A percentile compares a stretch with the other conserved stretches of the same genome.
These are phyloP conservation scores for Lenwebbia sp. DNA, from an alignment of 345 rosid species.

Conservation along the genomic window DNA sequence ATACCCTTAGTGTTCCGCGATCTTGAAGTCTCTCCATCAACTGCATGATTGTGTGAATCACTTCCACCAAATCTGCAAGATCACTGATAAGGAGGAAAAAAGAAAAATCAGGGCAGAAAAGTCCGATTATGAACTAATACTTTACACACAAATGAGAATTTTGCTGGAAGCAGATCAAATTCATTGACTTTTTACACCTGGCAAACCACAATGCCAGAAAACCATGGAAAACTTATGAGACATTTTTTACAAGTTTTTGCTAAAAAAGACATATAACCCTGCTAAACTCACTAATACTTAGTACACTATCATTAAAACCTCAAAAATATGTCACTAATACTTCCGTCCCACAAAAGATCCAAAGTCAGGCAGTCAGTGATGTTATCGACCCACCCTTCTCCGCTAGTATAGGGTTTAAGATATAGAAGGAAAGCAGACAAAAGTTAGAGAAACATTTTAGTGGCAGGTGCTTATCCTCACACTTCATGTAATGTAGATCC, in stretches of 20 bases:
- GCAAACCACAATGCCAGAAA: neutral
- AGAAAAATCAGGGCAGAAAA: neutral
- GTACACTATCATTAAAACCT: neutral
- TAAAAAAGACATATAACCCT: neutral
- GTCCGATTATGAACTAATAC: neutral
- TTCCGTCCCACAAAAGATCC: neutral
- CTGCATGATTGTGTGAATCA: conserved; percentile 43
- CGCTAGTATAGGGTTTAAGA: neutral
- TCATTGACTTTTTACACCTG: neutral
- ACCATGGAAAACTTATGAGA: neutral
- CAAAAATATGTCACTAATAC: neutral
- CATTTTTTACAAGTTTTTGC: neutral
- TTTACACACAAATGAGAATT: neutral
- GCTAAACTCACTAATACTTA: neutral
- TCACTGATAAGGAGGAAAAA: conserved; percentile 47
- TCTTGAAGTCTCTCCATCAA: conserved; percentile 90
- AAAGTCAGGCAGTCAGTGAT: neutral
- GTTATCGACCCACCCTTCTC: neutral
- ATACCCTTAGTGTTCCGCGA: conserved; percentile 89
- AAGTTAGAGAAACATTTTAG: neutral
- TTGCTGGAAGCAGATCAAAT: neutral
- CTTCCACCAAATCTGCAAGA: conserved; percentile 92
- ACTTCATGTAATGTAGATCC: neutral
- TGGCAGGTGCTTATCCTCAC: neutral
- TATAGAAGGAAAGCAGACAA: neutral